Base-by-base conservation (phyloP, 768 basidiomycete genomes). In the Lactifluus hygrophoroides region DNA sequence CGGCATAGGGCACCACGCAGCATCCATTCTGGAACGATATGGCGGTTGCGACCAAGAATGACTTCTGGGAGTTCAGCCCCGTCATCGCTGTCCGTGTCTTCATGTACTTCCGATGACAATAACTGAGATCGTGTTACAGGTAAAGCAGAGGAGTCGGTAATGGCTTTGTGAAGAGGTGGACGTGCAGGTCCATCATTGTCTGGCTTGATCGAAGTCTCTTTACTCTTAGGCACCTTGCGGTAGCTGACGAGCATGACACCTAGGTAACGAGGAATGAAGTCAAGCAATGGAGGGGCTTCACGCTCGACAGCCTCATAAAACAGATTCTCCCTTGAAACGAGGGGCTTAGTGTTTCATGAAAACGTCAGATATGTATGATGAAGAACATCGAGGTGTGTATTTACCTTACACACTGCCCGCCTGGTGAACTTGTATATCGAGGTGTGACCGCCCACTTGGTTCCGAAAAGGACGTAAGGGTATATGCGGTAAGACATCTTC, bases 211-310 rank as follows among this genome's bases (percentile, higher is more conserved):
- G 61, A 59, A 1, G 63, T 49, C 19, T 58, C 57, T 27, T 66
- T 54, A 48, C 65, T 62, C 44, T 58, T 64, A 16, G 60, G 72
- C 1, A 92, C 88, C 14, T 87, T 82, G 25, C 96, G 84, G 69
- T 98, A 98, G 52, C 88, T 95, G 66, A 99, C 95, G 42, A 98
- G 80, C 93, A 99, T 96, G 54, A 99, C 96, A 23, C 96, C 96
- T 16, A 99, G 78, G 71, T 99, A 99, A 44, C 94, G 86, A n/a
- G 96, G 96, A 59, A 97, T 96, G 67, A 92, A 99, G 14, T 82
- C 87, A 4, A 98, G 79, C 9, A 99, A 78, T 4, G 91, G 93
- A 0, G 96, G 95, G 0, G 91, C 90, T 66, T 93, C 90, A 27
- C 86, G 81, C 70, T 99, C 96, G 32, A 98, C 93, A 2, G 94